These are phyloP conservation scores for Balakata baccata DNA, from an alignment of 345 rosid genomes.

Conservation along the genomic window DNA sequence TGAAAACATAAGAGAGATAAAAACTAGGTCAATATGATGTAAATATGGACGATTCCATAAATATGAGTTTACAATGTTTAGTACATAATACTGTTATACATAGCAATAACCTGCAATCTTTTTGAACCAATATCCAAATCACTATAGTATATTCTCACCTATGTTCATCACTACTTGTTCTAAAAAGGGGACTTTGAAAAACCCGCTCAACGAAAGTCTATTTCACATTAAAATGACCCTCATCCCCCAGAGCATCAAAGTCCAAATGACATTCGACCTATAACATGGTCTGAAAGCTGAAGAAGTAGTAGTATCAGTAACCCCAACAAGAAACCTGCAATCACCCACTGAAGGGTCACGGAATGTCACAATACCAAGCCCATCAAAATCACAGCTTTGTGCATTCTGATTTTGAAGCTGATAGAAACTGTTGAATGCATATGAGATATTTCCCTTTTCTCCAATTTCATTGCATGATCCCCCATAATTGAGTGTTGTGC, in stretches of 20 bases:
- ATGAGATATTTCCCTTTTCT: slow-evolving; percentile 77
- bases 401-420: slow-evolving; percentile 79
- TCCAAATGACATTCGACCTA: slow-evolving; percentile 32
- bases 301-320: slow-evolving; percentile 46
- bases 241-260: slow-evolving; percentile 37
- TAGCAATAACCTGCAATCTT: slow-evolving; percentile 16
- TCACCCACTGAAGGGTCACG: slow-evolving; percentile 83
- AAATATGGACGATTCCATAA: slow-evolving; percentile 13
- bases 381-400: slow-evolving; percentile 82
- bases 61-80: slow-evolving; percentile 7
- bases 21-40: neutral
- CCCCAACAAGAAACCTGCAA: slow-evolving; percentile 89
- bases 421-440: slow-evolving; percentile 94
- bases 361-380: slow-evolving; percentile 84
- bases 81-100: slow-evolving; percentile 14
- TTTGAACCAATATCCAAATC: slow-evolving; percentile 20
- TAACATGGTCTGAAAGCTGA: slow-evolving; percentile 30
- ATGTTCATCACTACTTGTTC: slow-evolving; percentile 20
- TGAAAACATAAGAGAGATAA: neutral
- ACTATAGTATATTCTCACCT: slow-evolving; percentile 28
- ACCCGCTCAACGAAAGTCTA: slow-evolving; percentile 26
- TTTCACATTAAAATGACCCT: slow-evolving; percentile 39
- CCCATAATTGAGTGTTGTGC: slow-evolving; percentile 80
- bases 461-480: slow-evolving; percentile 89
- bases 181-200: slow-evolving; percentile 36